These are phyloP conservation scores for Neofusicoccum parvum DNA, from an alignment of 2,329 filamentous ascomycete species.

Conservation along the genomic window DNA sequence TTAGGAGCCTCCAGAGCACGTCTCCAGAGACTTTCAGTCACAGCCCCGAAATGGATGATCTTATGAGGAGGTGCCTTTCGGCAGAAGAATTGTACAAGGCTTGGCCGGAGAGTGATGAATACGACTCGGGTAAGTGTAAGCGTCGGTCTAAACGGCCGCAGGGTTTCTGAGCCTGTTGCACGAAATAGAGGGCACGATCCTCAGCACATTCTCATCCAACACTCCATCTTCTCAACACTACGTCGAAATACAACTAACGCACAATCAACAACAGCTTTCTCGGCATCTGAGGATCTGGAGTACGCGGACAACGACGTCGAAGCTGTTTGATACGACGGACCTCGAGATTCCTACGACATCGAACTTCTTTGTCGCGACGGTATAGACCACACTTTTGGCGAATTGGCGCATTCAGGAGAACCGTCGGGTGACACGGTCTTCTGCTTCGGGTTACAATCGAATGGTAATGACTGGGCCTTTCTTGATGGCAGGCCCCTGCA, in stretches of 20 bases:
- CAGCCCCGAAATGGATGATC: background rate
- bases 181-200: background rate
- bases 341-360: background rate
- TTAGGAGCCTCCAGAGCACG: background rate
- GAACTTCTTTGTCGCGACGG: background rate
- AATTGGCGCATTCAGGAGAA: slow-evolving; percentile 2
- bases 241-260: background rate
- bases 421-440: background rate
- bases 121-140: slow-evolving; percentile 20
- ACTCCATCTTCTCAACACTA: background rate
- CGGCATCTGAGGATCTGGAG: slow-evolving; percentile 18
- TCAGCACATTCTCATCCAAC: background rate
- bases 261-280: slow-evolving; percentile 16
- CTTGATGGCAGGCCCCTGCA: background rate
- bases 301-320: slow-evolving; percentile 19
- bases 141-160: background rate
- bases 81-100: background rate
- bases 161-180: background rate
- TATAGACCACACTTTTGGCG: background rate
- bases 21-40: background rate
- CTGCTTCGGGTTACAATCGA: background rate
- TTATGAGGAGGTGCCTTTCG: background rate
- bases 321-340: background rate
- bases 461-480: slow-evolving; percentile 1
- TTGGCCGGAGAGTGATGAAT: slow-evolving; percentile 19